Percentiles rank a stretch among this genome's conserved stretches.
phyloP scores from a whole-genome alignment of 148 eudicot species.

The Polygonum aviculare region DNA sequence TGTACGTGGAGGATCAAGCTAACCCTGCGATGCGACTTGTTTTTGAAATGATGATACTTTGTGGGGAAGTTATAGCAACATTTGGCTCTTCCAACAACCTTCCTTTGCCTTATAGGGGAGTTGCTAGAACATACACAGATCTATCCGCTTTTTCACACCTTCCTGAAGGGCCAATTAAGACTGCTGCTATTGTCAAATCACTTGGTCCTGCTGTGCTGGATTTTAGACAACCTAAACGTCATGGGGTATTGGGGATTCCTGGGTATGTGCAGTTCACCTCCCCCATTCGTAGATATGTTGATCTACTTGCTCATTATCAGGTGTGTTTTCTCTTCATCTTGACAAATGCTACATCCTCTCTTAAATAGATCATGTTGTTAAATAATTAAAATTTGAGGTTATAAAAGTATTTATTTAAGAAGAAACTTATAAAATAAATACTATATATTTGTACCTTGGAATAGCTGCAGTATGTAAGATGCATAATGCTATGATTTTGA shows the following conservation, averaged over 20 bases:
- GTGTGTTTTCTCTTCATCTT: slow-evolving; percentile 24
- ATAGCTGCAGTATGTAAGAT: background rate
- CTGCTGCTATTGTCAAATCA: slow-evolving; percentile 60
- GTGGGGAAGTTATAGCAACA: slow-evolving; percentile 92
- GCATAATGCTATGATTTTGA: background rate
- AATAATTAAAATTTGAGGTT: background rate
- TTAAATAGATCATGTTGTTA: no score
- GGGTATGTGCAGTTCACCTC: slow-evolving; percentile 99
- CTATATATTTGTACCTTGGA: background rate
- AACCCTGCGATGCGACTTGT: slow-evolving; percentile 94
- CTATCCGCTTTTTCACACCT: slow-evolving; percentile 78
- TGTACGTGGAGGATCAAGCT: slow-evolving; percentile 87
- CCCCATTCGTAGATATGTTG: slow-evolving; percentile 97
- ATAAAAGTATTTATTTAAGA: background rate
- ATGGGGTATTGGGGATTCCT: slow-evolving; percentile 83
- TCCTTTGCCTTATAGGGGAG: slow-evolving; percentile 83
- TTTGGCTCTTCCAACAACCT: slow-evolving; percentile 66
- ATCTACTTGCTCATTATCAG: slow-evolving; percentile 99
- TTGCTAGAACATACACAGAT: slow-evolving; percentile 78
- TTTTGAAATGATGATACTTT: slow-evolving; percentile 97
- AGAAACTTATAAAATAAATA: background rate
- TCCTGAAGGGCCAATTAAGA: slow-evolving; percentile 94
- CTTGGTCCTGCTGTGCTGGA: slow-evolving; percentile 97
- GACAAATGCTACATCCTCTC: background rate
- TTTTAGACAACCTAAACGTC: slow-evolving; percentile 85